phyloP scores from a whole-genome alignment of 1,284 basidiomycete species.

The Puccinia coronata region DNA sequence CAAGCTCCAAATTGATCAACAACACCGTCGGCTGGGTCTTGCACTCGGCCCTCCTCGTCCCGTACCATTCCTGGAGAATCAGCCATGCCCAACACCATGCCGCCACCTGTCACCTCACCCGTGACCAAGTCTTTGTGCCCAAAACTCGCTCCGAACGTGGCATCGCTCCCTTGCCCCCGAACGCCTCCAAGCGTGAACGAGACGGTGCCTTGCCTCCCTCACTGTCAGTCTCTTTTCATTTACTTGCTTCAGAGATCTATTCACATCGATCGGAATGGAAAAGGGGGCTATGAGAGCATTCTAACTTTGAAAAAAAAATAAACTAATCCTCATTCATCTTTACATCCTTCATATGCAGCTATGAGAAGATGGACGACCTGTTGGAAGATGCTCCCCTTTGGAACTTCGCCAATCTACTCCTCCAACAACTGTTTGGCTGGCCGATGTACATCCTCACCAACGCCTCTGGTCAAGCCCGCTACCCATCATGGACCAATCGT shows the following conservation, averaged over 20 bases:
- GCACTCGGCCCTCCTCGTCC: conserved; percentile 89
- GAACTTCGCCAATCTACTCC: conserved; percentile 69
- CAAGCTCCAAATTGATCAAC: conserved; percentile 90
- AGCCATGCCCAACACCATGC: conserved; percentile 97
- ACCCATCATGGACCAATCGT: conserved; percentile 79
- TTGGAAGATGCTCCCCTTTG: conserved; percentile 89
- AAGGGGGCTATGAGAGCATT: neutral
- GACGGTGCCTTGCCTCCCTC: conserved; percentile 62
- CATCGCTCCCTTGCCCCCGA: conserved; percentile 66
- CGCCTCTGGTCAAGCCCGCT: conserved; percentile 82
- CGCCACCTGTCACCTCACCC: conserved; percentile 86
- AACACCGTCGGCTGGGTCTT: conserved; percentile 91
- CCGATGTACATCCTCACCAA: conserved; percentile 78
- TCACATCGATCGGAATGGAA: neutral
- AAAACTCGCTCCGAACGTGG: conserved; percentile 75
- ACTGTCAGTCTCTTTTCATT: conserved; percentile 1
- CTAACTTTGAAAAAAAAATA: too few relatives aligned
- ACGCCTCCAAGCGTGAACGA: conserved; percentile 63
- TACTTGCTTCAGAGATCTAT: neutral
- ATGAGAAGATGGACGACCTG: conserved; percentile 77
- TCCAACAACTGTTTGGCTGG: conserved; percentile 64
- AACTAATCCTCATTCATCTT: too few relatives aligned
- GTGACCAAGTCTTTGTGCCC: conserved; percentile 96
- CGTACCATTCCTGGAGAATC: conserved; percentile 97
- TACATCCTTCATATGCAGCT: conserved; percentile 63